A percentile compares a stretch with the other conserved stretches of the same genome.
Evolutionary conservation across 192 early-diverging fungal genomes (phyloP).

Genomic region (Chytriomyces hyalinus): DNA sequence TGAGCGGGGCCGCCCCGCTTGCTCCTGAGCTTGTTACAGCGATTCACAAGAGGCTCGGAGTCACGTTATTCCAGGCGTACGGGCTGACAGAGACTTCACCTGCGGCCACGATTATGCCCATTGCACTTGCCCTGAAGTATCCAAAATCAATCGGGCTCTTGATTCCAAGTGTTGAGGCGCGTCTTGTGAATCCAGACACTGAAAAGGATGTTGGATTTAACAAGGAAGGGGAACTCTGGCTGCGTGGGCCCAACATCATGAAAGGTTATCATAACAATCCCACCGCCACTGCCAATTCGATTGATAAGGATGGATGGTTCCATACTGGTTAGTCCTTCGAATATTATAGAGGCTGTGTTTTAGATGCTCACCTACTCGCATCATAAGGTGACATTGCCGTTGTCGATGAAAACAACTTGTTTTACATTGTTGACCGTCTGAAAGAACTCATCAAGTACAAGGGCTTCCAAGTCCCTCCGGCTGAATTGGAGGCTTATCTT

Average conservation of each 20-base stretch:
- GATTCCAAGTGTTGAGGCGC: slow-evolving; percentile 73
- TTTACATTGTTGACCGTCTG: slow-evolving; percentile 72
- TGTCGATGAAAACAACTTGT: slow-evolving; percentile 65
- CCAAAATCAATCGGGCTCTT: slow-evolving; percentile 72
- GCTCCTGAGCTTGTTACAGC: slow-evolving; percentile 65
- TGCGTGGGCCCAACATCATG: slow-evolving; percentile 83
- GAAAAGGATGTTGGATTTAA: slow-evolving; percentile 45
- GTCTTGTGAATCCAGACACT: slow-evolving; percentile 72
- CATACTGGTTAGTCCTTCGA: slow-evolving; percentile 57
- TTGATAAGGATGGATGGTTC: slow-evolving; percentile 74
- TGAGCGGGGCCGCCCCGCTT: slow-evolving; percentile 81
- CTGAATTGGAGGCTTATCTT: slow-evolving; percentile 78
- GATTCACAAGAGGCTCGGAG: slow-evolving; percentile 56
- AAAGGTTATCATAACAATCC: slow-evolving; percentile 81
- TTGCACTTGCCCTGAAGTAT: slow-evolving; percentile 36
- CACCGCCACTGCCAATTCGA: slow-evolving; percentile 71
- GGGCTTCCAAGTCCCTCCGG: slow-evolving; percentile 79
- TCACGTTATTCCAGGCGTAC: slow-evolving; percentile 47
- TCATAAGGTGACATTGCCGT: slow-evolving; percentile 71
- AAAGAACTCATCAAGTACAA: slow-evolving; percentile 92
- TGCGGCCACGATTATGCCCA: slow-evolving; percentile 12
- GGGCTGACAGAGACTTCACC: slow-evolving; percentile 68
- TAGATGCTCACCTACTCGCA: neutral
- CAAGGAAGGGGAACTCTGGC: slow-evolving; percentile 79
- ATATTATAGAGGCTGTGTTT: neutral